Percentiles rank a stretch among this genome's conserved stretches.
Conservation (phyloP, 495 filamentous ascomycete species). For the Penicillium taxi region DNA sequence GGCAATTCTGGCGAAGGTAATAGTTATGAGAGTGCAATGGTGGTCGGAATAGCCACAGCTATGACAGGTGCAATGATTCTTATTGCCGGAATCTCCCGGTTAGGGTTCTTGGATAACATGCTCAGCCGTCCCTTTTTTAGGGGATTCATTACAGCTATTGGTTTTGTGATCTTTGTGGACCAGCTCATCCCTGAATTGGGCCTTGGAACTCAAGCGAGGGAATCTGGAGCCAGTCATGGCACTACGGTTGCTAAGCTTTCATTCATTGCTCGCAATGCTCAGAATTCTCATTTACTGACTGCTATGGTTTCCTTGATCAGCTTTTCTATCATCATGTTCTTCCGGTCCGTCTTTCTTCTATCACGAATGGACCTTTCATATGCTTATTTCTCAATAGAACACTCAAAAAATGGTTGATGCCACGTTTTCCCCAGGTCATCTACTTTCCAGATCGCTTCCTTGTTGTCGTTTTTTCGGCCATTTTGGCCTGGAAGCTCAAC, state of each 20-base stretch:
- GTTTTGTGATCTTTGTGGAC: constrained; percentile 90
- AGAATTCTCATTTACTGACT: constrained; percentile 63
- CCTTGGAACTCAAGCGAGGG: constrained; percentile 52
- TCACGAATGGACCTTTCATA: background rate
- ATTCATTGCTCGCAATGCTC: constrained; percentile 63
- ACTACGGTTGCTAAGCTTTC: constrained; percentile 77
- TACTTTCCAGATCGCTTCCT: constrained; percentile 91
- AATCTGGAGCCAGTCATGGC: constrained; percentile 59
- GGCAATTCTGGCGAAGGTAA: constrained; percentile 65
- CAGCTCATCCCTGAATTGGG: constrained; percentile 89
- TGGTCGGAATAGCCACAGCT: constrained; percentile 84
- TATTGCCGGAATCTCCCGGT: constrained; percentile 66
- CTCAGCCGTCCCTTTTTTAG: constrained; percentile 85
- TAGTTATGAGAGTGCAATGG: constrained; percentile 58
- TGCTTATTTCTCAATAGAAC: constrained; percentile 43
- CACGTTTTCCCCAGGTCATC: constrained; percentile 69
- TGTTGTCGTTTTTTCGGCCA: constrained; percentile 77
- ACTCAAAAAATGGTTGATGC: constrained; percentile 74
- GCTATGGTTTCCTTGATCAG: constrained; percentile 64
- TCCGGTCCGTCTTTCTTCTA: constrained; percentile 44
- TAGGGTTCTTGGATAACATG: constrained; percentile 95
- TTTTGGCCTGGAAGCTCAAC: constrained; percentile 66
- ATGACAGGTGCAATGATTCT: constrained; percentile 84
- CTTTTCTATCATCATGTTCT: constrained; percentile 84
- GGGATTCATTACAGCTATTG: constrained; percentile 94